Evolutionary conservation across 73 alveolate species (phyloP), one percentile per base, ranked within the genome.

Genomic region (Paramecium biaurelia): DNA sequence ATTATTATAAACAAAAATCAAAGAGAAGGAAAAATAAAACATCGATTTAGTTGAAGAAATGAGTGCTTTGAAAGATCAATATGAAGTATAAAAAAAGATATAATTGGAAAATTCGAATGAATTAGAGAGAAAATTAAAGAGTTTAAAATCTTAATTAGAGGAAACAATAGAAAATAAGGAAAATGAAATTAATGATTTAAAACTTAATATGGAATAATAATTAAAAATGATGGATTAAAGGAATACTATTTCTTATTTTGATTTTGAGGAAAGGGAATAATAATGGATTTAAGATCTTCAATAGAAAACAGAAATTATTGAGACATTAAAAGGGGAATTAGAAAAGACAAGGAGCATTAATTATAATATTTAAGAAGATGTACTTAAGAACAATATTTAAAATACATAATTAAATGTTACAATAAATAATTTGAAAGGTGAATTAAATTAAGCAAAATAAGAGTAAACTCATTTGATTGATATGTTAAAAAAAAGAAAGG

Each of bases 231-330:
- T 74, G 47, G 87, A 70, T 30, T 20, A 70, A 35, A 70, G 86
- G 14, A 70, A 28, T 30, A 14, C 57, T 14, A 21, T 5, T 32
- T 32, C 87, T 18, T 74, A 28, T 21, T 74, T 74, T 74, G 87
- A 74, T 74, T 74, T 74, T 74, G 87, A 74, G 5, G 37, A 74
- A 38, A 74, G 87, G 10, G 87, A 74, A 74, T 74, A 10, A 38
- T 74, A 74, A 34, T 35, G 2, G 47, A 32, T 35, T 2, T 38
- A 34, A 35, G 87, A 74, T 34, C 32, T 74, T 32, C 7, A 32
- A 74, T 38, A 14, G 8, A 74, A 74, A 43, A 38, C 37, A 30
- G 87, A 74, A 74, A 30, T 30, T 5, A 32, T 74, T 1, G 87
- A 74, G 20, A 34, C 20, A 35, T 24, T 74, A 20, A 74, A 74